Evolutionary conservation across 176 grass and related monocot species (phyloP), one percentile per base, ranked within the genome.

Genomic region (Musa itinerans): DNA sequence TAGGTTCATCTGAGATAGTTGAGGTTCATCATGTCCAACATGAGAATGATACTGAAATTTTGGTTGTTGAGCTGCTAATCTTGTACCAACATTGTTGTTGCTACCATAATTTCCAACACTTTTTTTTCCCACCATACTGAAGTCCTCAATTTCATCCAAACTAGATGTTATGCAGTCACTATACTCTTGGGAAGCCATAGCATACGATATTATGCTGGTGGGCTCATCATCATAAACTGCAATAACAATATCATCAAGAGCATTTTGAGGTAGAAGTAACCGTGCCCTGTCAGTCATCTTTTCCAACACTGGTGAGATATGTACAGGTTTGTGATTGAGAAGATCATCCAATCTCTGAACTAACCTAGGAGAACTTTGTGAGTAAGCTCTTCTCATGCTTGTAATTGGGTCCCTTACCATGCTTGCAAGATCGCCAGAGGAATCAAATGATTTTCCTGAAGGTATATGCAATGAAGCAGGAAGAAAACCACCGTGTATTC

Each of bases 171-270:
- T 61, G 73, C 89, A 99, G 51, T 27, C 81, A 56, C 25, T 53
- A 82, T 94, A 99, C 73, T 87, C 86, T 52, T 84, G 82, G 75
- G 89, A 78, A 79, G 84, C 89, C 83, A 97, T 81, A 54, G 79
- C 87, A 80, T 97, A 92, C 51, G 90, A 90, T 69, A 97, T 80
- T 74, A 92, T 85, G 63, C 93, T 93, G 56, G 90, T 88, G 50
- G 90, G 90, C 75, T 97, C 93, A 14, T 93, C 86, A 83, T 97
- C 90, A 89, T 97, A 97, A 25, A 97, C 83, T 74, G 90, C 75
- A 82, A 97, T 78, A 67, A 81, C 78, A 78, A 78, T 72, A 87
- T 84, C 76, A 81, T 80, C 82, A 58, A 64, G 83, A 69, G 79
- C 66, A 66, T 78, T 78, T 81, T 88, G 90, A 61, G 89, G 93